These are phyloP conservation scores for Omphalotus guepiniiformis DNA, from an alignment of 768 basidiomycete genomes.

Conservation along the genomic window DNA sequence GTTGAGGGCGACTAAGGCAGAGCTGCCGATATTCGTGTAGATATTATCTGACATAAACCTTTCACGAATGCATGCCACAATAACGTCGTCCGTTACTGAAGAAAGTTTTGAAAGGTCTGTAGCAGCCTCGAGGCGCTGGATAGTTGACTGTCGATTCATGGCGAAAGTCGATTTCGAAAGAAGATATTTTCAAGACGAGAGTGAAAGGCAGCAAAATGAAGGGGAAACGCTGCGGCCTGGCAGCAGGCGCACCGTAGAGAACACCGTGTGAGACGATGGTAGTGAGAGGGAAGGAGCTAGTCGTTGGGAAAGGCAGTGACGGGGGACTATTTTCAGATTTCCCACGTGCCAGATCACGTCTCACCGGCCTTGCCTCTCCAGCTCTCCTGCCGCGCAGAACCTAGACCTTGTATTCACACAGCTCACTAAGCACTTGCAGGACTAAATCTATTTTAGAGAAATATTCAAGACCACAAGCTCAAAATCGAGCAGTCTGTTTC, in stretches of 20 bases:
- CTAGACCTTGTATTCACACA: no score
- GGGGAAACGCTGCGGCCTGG: slow-evolving; percentile 2
- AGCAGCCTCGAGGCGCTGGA: slow-evolving; percentile 67
- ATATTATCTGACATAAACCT: slow-evolving; percentile 82
- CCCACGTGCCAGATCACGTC: no score
- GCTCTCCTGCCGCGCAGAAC: no score
- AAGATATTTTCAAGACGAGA: neutral
- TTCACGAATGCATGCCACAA: slow-evolving; percentile 82
- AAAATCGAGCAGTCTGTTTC: no score
- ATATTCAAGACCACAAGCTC: no score
- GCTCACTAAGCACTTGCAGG: no score
- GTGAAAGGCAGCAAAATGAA: neutral
- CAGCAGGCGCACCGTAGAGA: slow-evolving; percentile 9
- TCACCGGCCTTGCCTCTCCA: no score
- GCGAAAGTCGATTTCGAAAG: slow-evolving; percentile 19
- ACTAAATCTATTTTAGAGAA: no score
- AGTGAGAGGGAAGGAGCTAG: no score
- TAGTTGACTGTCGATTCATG: slow-evolving; percentile 27
- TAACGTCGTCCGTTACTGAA: slow-evolving; percentile 73
- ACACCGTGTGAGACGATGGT: no score
- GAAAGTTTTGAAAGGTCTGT: slow-evolving; percentile 67
- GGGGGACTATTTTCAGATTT: no score
- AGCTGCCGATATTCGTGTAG: slow-evolving; percentile 71
- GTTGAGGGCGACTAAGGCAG: slow-evolving; percentile 80
- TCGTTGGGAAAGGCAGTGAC: no score